Evolutionary conservation across 1,284 basidiomycete species (phyloP).

Genomic region (Moesziomyces sp.): DNA sequence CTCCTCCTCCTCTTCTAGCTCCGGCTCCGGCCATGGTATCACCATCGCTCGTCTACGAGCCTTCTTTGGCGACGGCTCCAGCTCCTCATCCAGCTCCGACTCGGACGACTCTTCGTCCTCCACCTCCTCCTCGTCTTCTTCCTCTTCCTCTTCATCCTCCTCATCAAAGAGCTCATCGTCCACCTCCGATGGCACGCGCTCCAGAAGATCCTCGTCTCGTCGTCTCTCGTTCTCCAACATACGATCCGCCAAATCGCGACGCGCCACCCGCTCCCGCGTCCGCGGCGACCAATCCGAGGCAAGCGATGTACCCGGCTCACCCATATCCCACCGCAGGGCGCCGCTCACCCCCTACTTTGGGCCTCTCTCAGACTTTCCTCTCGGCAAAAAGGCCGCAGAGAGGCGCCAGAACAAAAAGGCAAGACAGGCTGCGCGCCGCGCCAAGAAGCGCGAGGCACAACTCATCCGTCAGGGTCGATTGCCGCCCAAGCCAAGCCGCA

Average conservation of each 20-base stretch:
- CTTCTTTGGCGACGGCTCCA: constrained; percentile 61
- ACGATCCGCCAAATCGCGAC: constrained; percentile 23
- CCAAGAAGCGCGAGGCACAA: constrained; percentile 44
- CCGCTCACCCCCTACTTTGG: constrained; percentile 48
- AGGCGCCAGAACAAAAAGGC: constrained; percentile 39
- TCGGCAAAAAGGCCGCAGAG: constrained; percentile 32
- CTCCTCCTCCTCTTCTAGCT: constrained; percentile 19
- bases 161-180: constrained; percentile 27
- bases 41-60: constrained; percentile 61
- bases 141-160: constrained; percentile 4
- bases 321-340: constrained; percentile 30
- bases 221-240: constrained; percentile 31
- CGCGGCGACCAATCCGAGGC: constrained; percentile 40
- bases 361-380: constrained; percentile 40
- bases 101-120: constrained; percentile 30
- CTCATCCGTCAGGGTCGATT: constrained; percentile 45
- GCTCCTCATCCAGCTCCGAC: constrained; percentile 46
- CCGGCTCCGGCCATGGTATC: constrained; percentile 52
- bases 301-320: constrained; percentile 37
- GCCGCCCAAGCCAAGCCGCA: constrained; percentile 58
- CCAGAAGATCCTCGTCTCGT: constrained; percentile 33
- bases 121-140: constrained; percentile 32
- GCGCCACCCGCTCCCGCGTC: constrained; percentile 16
- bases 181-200: constrained; percentile 29
- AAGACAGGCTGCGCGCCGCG: constrained; percentile 35